phyloP scores from a whole-genome alignment of 352 stramenopile genomes.

The Aphanomyces invadans region DNA sequence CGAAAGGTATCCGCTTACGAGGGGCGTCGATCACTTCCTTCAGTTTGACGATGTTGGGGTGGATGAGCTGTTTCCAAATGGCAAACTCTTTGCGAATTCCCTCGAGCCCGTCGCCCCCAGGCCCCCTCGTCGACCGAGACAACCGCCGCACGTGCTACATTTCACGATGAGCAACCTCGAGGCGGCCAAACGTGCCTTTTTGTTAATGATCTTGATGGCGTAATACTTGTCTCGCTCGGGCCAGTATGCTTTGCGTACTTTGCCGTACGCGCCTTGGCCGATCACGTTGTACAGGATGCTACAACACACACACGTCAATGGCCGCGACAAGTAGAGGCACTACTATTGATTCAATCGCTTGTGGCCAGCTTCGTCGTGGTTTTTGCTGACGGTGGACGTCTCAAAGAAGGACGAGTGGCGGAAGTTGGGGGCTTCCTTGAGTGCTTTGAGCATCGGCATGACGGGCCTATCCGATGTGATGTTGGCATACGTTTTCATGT shows the following conservation, averaged over 20 bases:
- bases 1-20: conserved; percentile 31
- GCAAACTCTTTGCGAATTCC: conserved; percentile 89
- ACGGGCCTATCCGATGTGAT: conserved; percentile 33
- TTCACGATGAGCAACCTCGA: not conserved
- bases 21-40: conserved; percentile 94
- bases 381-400: conserved; percentile 44
- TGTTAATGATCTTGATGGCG: conserved; percentile 69
- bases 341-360: conserved; percentile 74
- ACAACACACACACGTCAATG: no score
- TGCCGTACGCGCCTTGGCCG: conserved; percentile 60
- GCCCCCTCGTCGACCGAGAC: conserved; percentile 53
- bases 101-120: conserved; percentile 68
- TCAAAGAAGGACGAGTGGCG: conserved; percentile 61
- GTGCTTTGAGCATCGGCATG: conserved; percentile 39
- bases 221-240: conserved; percentile 65
- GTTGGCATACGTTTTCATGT: not conserved
- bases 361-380: conserved; percentile 42
- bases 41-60: conserved; percentile 91
- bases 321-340: no score
- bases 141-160: conserved; percentile 31
- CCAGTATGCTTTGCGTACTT: conserved; percentile 58
- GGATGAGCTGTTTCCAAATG: conserved; percentile 95
- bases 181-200: conserved; percentile 30
- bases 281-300: conserved; percentile 70
- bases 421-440: not conserved